Conservation (phyloP, 495 filamentous ascomycete species). For the Hypomontagnella monticulosa region DNA sequence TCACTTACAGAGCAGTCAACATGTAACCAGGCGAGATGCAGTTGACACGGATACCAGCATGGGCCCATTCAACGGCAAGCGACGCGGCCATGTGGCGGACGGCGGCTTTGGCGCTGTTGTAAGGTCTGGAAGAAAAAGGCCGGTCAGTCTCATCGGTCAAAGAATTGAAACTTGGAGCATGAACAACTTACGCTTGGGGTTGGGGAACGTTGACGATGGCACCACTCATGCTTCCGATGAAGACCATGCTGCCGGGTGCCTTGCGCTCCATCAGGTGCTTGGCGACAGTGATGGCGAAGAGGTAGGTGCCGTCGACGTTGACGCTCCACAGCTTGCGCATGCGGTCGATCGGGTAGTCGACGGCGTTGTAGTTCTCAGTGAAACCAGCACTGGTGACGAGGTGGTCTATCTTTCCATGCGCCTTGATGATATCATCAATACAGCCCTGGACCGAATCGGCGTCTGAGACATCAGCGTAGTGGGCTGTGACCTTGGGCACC, state of each 20-base stretch:
- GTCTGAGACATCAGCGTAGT: conserved; percentile 86
- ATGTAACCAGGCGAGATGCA: conserved; percentile 93
- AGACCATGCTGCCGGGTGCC: conserved; percentile 83
- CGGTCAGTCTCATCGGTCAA: conserved; percentile 26
- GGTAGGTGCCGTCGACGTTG: conserved; percentile 93
- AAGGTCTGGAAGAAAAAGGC: conserved; percentile 60
- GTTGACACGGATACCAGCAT: conserved; percentile 85
- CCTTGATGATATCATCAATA: conserved; percentile 71
- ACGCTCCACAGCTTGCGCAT: conserved; percentile 93
- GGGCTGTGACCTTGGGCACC: conserved; percentile 84
- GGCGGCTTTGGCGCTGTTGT: conserved; percentile 90
- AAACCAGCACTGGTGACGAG: conserved; percentile 96
- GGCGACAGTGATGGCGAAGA: conserved; percentile 85
- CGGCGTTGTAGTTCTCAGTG: conserved; percentile 93
- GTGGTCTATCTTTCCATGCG: conserved; percentile 85
- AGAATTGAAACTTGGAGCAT: neutral
- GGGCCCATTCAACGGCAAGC: conserved; percentile 90
- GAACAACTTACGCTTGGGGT: conserved; percentile 71
- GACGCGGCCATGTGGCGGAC: conserved; percentile 83
- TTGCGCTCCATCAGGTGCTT: conserved; percentile 88
- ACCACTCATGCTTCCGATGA: conserved; percentile 96
- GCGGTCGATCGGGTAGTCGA: conserved; percentile 85
- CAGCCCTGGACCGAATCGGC: conserved; percentile 76
- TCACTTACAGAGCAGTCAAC: conserved; percentile 85
- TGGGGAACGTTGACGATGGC: conserved; percentile 94